phyloP scores from a whole-genome alignment of 257 asterid genomes.

The Fraxinus quadrangulata region DNA sequence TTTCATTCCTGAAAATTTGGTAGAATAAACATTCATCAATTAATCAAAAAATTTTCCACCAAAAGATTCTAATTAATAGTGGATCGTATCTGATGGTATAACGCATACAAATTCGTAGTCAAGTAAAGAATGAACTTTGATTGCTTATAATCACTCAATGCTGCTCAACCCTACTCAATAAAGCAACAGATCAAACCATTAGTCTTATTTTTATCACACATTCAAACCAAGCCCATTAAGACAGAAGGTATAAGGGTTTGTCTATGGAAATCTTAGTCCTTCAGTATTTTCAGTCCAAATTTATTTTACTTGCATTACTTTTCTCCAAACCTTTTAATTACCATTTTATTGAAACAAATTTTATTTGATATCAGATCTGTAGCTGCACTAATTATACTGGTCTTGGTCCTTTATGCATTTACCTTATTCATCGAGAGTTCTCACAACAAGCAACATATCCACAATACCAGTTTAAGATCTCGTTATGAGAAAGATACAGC shows the following conservation, averaged over 20 bases:
- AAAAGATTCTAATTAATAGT: constrained; percentile 14
- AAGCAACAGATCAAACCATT: background rate
- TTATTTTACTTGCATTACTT: background rate
- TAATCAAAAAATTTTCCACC: constrained; percentile 19
- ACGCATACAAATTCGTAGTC: constrained; percentile 1
- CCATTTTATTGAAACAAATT: background rate
- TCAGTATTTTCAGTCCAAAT: constrained; percentile 17
- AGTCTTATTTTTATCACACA: background rate
- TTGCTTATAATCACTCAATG: background rate
- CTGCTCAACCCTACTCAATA: background rate
- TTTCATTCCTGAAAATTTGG: constrained; percentile 78
- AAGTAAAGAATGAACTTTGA: constrained; percentile 1
- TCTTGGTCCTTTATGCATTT: constrained; percentile 13
- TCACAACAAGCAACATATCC: background rate
- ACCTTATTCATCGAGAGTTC: constrained; percentile 6
- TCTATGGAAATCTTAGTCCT: constrained; percentile 16
- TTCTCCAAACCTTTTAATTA: constrained; percentile 12
- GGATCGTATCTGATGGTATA: constrained; percentile 16
- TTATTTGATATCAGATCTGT: constrained; percentile 4
- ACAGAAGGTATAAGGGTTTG: background rate
- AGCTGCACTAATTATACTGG: constrained; percentile 11
- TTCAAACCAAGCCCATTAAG: background rate
- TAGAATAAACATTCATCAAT: constrained; percentile 2
- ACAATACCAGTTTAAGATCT: constrained; percentile 16
- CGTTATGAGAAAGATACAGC: background rate